Evolutionary conservation across 768 basidiomycete genomes (phyloP), one percentile per base, ranked within the genome.

Genomic region (Kwoniella bestiolae): DNA sequence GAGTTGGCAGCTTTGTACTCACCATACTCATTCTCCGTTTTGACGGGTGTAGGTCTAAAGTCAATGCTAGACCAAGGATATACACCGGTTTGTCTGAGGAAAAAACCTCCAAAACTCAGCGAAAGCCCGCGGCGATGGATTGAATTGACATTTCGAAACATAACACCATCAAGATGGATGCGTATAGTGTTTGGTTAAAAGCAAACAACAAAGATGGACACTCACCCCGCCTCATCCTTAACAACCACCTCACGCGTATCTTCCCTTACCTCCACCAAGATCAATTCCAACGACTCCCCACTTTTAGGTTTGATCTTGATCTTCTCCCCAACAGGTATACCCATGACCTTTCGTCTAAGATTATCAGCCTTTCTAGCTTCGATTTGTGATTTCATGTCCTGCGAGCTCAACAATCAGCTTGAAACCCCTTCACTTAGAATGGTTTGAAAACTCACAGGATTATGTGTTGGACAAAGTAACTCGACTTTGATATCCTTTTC

Each of bases 381-480:
- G 79, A 91, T 91, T 32, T 86, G 86, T 46, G 90, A 90, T 28
- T 89, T 86, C 59, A 90, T 83, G 50, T 85, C 88, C 92, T 94
- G 69, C 28, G 5, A 14, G 3, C 23, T 52, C 18, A 45, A 26
- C 38, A 21, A 18, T 50, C 18, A 3, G 29, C 35, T 31, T n/a
- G n/a, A n/a, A n/a, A n/a, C n/a, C n/a, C n/a, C n/a, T n/a, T n/a
- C n/a, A n/a, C n/a, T n/a, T n/a, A n/a, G n/a, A 52, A 63, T 11
- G 45, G 32, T 35, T 21, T 8, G 28, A 21, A 6, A 8, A 72
- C 91, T 68, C 77, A 94, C 94, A 8, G 93, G 93, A 73, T 96
- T 97, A 76, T 97, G 94, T 71, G 90, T 89, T 1, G 88, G 82
- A 77, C 94, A 98, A 3, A 94, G 80, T 12, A 92, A 83, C 70